Percentiles rank a stretch among this genome's conserved stretches.
Conservation (phyloP, 2,329 filamentous ascomycete genomes). For the Pseudohalonectria lignicola region DNA sequence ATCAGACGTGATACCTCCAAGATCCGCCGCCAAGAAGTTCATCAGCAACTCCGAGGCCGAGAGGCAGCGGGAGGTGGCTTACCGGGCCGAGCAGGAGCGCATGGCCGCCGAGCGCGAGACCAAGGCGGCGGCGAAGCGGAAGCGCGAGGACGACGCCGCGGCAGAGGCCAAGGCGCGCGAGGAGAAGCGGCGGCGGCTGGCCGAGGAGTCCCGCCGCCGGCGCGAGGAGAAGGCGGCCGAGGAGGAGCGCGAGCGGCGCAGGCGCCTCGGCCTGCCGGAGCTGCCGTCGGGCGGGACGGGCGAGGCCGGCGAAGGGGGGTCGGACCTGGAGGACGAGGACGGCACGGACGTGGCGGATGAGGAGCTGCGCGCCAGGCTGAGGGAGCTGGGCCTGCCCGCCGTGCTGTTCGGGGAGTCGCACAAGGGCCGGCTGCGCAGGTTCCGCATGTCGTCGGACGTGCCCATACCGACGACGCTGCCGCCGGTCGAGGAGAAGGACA, state of each 20-base stretch:
- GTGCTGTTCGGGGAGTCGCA: conserved; percentile 75
- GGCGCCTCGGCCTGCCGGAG: conserved; percentile 71
- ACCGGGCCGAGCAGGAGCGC: conserved; percentile 69
- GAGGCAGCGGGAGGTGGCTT: conserved; percentile 67
- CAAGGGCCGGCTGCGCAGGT: conserved; percentile 56
- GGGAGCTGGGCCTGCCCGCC: conserved; percentile 62
- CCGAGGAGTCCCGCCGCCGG: conserved; percentile 63
- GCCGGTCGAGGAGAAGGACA: conserved; percentile 73
- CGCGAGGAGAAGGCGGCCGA: conserved; percentile 49
- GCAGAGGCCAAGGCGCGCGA: conserved; percentile 59
- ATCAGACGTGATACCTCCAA: conserved; percentile 1
- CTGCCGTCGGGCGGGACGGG: conserved; percentile 30
- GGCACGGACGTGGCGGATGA: conserved; percentile 48
- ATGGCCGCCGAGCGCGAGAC: conserved; percentile 62
- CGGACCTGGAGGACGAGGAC: conserved; percentile 28
- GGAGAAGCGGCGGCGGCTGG: conserved; percentile 70
- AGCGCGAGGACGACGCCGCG: conserved; percentile 76
- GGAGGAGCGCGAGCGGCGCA: conserved; percentile 62
- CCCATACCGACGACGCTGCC: conserved; percentile 80
- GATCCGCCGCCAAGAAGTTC: conserved; percentile 53
- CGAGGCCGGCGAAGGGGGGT: conserved; percentile 5
- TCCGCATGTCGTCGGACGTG: conserved; percentile 56
- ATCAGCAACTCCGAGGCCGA: conserved; percentile 78
- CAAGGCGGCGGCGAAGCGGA: conserved; percentile 67
- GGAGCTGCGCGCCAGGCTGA: conserved; percentile 55